Percentiles rank a stretch among this genome's conserved stretches.
Conservation (phyloP, 208 protist genomes). For the Leishmania arabica region DNA sequence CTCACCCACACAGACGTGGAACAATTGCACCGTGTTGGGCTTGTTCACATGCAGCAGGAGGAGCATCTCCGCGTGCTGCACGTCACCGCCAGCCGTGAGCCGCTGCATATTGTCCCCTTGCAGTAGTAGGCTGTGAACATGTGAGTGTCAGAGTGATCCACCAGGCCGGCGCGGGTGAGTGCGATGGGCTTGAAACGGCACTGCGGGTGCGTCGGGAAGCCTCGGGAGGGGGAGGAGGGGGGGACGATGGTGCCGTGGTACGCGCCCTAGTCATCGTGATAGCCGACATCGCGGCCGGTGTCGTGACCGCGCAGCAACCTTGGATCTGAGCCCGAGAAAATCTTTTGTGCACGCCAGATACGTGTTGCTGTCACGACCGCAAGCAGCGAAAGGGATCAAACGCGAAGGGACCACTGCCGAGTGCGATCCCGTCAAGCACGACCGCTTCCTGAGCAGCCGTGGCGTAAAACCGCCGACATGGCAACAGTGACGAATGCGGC, state of each 20-base stretch:
- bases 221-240: neutral
- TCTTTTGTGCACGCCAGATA: constrained; percentile 35
- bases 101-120: constrained; percentile 86
- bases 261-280: neutral
- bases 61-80: constrained; percentile 60
- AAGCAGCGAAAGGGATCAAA: constrained; percentile 66
- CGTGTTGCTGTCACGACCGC: constrained; percentile 53
- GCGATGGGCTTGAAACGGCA: constrained; percentile 92
- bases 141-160: constrained; percentile 80
- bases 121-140: constrained; percentile 74
- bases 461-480: neutral
- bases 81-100: constrained; percentile 91
- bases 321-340: neutral
- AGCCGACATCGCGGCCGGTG: neutral
- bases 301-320: neutral
- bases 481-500: neutral
- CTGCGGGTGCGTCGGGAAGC: too few species aligned
- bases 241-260: constrained; percentile 31
- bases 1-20: too few species aligned
- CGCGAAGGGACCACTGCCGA: constrained; percentile 10
- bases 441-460: neutral
- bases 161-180: constrained; percentile 63
- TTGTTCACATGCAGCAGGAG: too few species aligned
- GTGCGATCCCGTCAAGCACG: neutral
- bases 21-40: too few species aligned